These are phyloP conservation scores for Rhodotorula sp. DNA, from an alignment of 1,284 basidiomycete species.

Conservation along the genomic window DNA sequence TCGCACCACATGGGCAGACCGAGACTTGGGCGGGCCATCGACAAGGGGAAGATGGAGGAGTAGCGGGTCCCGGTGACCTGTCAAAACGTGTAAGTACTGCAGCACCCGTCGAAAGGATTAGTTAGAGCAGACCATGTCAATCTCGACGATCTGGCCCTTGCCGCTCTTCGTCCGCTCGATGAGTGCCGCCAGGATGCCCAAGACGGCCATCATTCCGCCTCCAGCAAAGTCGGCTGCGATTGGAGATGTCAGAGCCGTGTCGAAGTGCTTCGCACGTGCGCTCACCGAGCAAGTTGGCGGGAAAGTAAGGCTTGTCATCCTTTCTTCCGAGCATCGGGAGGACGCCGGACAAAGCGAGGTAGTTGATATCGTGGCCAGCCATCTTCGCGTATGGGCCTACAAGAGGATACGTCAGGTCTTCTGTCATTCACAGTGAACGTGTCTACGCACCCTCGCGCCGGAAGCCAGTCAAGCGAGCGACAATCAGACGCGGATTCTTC, in stretches of 20 bases:
- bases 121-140: conserved; percentile 63
- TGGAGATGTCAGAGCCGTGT: neutral
- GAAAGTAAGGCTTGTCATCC: conserved; percentile 64
- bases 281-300: conserved; percentile 62
- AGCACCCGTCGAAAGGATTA: neutral
- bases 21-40: conserved; percentile 53
- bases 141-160: conserved; percentile 68
- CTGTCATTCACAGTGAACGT: neutral
- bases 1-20: conserved; percentile 48
- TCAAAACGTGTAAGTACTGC: neutral
- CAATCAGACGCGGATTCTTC: conserved; percentile 40
- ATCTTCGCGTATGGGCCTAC: conserved; percentile 42
- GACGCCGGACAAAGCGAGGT: conserved; percentile 74
- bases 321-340: conserved; percentile 51
- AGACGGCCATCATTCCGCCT: conserved; percentile 68
- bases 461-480: conserved; percentile 49
- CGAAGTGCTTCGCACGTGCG: neutral
- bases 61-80: conserved; percentile 77
- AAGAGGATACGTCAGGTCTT: neutral
- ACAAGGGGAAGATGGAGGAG: conserved; percentile 66
- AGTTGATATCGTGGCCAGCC: conserved; percentile 73
- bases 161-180: conserved; percentile 63
- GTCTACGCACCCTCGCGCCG: conserved; percentile 42
- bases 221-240: conserved; percentile 70
- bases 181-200: conserved; percentile 73